Percentiles rank a stretch among this genome's conserved stretches.
Evolutionary conservation across 2,329 filamentous ascomycete species (phyloP).

Genomic region (Teratosphaeria nubilosa): DNA sequence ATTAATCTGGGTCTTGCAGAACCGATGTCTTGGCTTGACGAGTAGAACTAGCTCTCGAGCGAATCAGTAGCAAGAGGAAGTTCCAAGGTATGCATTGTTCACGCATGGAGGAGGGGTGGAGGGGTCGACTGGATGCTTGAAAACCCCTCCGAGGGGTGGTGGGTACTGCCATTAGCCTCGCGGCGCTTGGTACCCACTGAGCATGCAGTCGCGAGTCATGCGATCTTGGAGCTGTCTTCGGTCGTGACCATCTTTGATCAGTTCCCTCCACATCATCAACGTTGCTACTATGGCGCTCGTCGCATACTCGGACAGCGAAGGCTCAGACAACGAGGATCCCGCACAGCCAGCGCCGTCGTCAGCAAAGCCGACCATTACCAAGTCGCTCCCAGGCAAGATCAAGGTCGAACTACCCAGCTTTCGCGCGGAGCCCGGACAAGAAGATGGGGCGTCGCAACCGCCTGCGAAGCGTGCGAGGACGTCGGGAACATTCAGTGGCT

Average conservation of each 20-base stretch:
- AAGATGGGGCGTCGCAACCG: constrained; percentile 40
- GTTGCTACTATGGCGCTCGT: constrained; percentile 59
- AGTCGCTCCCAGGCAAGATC: constrained; percentile 59
- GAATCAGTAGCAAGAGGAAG: too few species aligned
- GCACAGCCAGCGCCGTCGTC: constrained; percentile 15
- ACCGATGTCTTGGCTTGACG: too few species aligned
- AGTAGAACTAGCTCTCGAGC: too few species aligned
- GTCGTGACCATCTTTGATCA: background rate
- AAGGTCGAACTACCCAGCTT: constrained; percentile 62
- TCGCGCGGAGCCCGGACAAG: constrained; percentile 27
- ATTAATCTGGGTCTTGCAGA: too few species aligned
- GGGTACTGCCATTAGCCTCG: background rate
- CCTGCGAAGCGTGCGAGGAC: constrained; percentile 63
- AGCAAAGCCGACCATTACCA: constrained; percentile 21
- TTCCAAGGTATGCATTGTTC: too few species aligned
- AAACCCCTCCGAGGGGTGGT: background rate
- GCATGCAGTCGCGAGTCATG: background rate
- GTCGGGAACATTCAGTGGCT: constrained; percentile 60
- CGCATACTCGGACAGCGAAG: constrained; percentile 71
- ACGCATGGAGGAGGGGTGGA: background rate
- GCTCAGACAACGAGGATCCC: constrained; percentile 44
- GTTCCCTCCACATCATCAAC: background rate
- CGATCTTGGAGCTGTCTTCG: background rate
- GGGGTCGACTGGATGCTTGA: background rate
- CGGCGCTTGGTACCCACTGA: background rate